Evolutionary conservation across 1,284 basidiomycete genomes (phyloP), one percentile per base, ranked within the genome.

Genomic region (Ganoderma multipileum): DNA sequence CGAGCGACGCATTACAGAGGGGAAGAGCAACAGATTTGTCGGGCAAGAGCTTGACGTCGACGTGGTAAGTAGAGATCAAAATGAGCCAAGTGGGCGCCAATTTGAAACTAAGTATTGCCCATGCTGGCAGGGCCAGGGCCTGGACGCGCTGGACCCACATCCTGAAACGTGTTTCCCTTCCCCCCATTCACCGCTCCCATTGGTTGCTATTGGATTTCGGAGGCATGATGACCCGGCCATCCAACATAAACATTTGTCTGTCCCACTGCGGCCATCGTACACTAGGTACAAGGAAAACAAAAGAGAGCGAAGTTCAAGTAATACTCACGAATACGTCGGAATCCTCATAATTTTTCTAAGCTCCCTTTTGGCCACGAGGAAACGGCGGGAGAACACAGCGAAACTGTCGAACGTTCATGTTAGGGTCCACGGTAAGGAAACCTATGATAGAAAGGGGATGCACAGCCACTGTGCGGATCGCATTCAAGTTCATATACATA

Each of bases 141-240:
- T 67, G 69, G 69, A 70, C 69, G 66, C 69, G 33, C 44, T 67
- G 69, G 69, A 70, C 69, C 69, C 69, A 70, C 64, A 71, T 66
- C 36, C 23, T 47, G 57, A 71, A 71, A 71, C 66, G 66, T 9
- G 3, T 50, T 3, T 3, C 33, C 33, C 33, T 8, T 33, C 33
- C 20, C 47, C 26, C n/a, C 23, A 11, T 26, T 20, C 23, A 12
- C 5, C 20, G 26, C n/a, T 9, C 47, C 2, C 7, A 23, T 39
- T 50, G n/a, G n/a, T 50, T 50, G 2, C 2, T 5, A 50, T 50
- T 6, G 23, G 23, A 11, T 39, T 11, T 39, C 38, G 38, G 38
- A 39, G 9, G 7, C 38, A 9, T 11, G 12, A 14, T 39, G 12
- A 39, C 38, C 9, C 38, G 12, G 38, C 38, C 12, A 39, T 11